Conservation (phyloP, 2,329 filamentous ascomycete species). For the Didymella sp. region DNA sequence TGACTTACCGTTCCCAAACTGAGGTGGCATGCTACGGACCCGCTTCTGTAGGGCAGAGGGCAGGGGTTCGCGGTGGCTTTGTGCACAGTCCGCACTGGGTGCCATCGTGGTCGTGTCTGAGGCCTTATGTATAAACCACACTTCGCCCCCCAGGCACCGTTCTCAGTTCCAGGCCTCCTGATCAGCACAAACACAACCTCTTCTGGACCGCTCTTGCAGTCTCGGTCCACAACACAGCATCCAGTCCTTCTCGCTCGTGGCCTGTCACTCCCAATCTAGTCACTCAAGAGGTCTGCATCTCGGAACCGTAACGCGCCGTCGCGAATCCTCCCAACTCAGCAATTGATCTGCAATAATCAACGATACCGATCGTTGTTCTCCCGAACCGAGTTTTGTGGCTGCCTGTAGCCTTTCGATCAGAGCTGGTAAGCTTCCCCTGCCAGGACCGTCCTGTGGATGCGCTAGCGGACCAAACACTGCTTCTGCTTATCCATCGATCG, state of each 20-base stretch:
- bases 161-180: slow-evolving; percentile 42
- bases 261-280: slow-evolving; percentile 37
- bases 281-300: slow-evolving; percentile 32
- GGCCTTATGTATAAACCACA: slow-evolving; percentile 48
- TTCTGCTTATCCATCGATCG: slow-evolving; percentile 12
- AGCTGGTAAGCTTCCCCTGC: slow-evolving; percentile 46
- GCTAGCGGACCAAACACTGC: slow-evolving; percentile 15
- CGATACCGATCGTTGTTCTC: slow-evolving; percentile 3
- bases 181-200: slow-evolving; percentile 38
- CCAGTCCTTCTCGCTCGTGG: slow-evolving; percentile 26
- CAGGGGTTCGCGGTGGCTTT: slow-evolving; percentile 45
- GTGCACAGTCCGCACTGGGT: slow-evolving; percentile 42
- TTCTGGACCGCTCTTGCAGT: slow-evolving; percentile 29
- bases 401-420: slow-evolving; percentile 28
- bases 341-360: slow-evolving; percentile 34
- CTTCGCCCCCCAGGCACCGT: slow-evolving; percentile 44
- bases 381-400: slow-evolving; percentile 16
- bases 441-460: slow-evolving; percentile 22
- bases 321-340: slow-evolving; percentile 28
- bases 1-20: slow-evolving; percentile 43
- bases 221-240: slow-evolving; percentile 18
- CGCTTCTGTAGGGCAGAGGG: slow-evolving; percentile 43
- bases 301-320: slow-evolving; percentile 36
- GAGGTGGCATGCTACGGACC: slow-evolving; percentile 44
- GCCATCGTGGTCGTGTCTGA: slow-evolving; percentile 34